Conservation (phyloP, 1,139 yeast genomes). For the Pichia sp. region DNA sequence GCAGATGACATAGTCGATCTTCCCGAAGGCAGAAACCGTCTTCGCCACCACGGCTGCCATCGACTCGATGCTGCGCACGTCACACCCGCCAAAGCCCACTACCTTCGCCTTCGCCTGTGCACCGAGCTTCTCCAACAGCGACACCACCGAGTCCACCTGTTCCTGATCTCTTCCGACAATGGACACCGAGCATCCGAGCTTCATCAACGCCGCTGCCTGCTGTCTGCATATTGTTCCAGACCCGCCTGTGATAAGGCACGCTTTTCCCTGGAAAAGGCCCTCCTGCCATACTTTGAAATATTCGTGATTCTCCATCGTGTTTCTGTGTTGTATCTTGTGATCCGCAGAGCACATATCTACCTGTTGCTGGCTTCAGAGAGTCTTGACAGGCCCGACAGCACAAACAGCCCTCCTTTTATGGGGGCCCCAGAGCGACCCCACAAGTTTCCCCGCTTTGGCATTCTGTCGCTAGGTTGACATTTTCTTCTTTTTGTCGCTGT, state of each 20-base stretch:
- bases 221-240: conserved; percentile 90
- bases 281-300: conserved; percentile 38
- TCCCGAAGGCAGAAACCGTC: conserved; percentile 64
- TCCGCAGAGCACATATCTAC: too few species aligned
- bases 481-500: not conserved
- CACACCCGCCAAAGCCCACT: conserved; percentile 63
- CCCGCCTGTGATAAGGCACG: conserved; percentile 89
- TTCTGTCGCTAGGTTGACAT: not conserved
- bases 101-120: conserved; percentile 49
- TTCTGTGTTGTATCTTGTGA: too few species aligned
- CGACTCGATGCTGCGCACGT: conserved; percentile 65
- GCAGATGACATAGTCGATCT: conserved; percentile 79
- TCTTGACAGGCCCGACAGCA: not conserved
- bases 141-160: conserved; percentile 63
- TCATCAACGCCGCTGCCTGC: conserved; percentile 76
- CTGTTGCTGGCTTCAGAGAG: too few species aligned
- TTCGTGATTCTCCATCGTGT: conserved; percentile 17
- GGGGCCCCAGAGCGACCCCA: not conserved
- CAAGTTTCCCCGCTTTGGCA: not conserved
- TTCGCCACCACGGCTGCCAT: conserved; percentile 56
- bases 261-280: conserved; percentile 72
- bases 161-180: conserved; percentile 71
- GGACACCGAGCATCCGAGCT: conserved; percentile 81
- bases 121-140: conserved; percentile 55
- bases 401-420: not conserved